Evolutionary conservation across 345 rosid species (phyloP).

Genomic region (Excoecaria agallocha): DNA sequence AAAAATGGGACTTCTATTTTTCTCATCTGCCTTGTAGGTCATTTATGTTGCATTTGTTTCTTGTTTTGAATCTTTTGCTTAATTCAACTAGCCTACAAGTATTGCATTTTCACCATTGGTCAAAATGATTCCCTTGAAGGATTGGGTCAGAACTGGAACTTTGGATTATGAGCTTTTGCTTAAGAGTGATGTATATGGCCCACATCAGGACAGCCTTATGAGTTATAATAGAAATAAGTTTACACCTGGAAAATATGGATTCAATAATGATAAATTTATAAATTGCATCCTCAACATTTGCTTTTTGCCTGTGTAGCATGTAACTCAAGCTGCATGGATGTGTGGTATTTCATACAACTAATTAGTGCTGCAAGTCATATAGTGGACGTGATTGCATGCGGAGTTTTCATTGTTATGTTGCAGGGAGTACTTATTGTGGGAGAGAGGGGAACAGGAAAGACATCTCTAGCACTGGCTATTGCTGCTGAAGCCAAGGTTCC

Average conservation of each 20-base stretch:
- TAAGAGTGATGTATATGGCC: not conserved
- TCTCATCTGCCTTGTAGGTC: not conserved
- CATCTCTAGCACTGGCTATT: slow-evolving; percentile 85
- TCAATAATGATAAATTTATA: not conserved
- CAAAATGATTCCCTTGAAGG: not conserved
- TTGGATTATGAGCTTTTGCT: not conserved
- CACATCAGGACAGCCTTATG: not conserved
- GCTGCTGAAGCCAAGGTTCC: slow-evolving; percentile 98
- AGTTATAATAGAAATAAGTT: not conserved
- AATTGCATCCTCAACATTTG: not conserved
- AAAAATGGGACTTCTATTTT: not conserved
- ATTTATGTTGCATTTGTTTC: not conserved
- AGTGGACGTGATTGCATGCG: slow-evolving; percentile 9
- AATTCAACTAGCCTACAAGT: not conserved
- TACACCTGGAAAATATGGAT: not conserved
- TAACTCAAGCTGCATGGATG: slow-evolving; percentile 14
- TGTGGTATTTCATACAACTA: not conserved
- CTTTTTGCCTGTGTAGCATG: slow-evolving; percentile 4
- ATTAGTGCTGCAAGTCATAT: not conserved
- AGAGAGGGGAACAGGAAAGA: slow-evolving; percentile 95
- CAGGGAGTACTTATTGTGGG: slow-evolving; percentile 99
- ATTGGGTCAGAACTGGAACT: not conserved
- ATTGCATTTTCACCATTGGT: not conserved
- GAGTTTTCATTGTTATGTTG: slow-evolving; percentile 26
- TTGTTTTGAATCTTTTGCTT: not conserved